phyloP scores from a whole-genome alignment of 169 alveolate genomes.

The Eimeria tenella region DNA sequence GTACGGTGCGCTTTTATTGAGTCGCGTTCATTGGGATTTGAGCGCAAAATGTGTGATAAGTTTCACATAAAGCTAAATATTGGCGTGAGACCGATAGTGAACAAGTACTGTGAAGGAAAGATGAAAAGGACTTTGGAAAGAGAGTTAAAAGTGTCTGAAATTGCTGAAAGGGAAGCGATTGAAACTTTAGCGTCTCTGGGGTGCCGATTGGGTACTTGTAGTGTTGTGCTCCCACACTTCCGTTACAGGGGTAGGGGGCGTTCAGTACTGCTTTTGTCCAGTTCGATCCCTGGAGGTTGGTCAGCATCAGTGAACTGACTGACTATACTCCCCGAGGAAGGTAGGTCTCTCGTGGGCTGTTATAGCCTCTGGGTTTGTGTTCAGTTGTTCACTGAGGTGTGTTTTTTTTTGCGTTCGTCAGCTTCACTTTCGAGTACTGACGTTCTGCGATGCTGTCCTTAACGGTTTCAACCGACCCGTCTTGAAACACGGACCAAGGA shows the following conservation, averaged over 20 bases:
- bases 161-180: constrained; percentile 92
- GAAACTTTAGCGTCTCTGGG: constrained; percentile 82
- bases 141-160: constrained; percentile 93
- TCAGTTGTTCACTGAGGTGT: not conserved
- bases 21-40: constrained; percentile 89
- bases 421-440: not conserved
- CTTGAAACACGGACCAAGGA: constrained; percentile 97
- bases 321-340: not conserved
- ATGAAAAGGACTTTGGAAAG: constrained; percentile 95
- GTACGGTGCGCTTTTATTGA: constrained; percentile 72
- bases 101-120: constrained; percentile 96
- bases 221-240: not conserved
- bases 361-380: not conserved
- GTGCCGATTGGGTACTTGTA: not conserved
- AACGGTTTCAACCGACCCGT: constrained; percentile 86
- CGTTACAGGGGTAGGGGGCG: not conserved
- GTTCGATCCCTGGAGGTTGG: not conserved
- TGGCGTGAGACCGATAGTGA: constrained; percentile 95
- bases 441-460: constrained; percentile 45
- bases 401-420: not conserved
- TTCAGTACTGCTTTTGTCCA: not conserved
- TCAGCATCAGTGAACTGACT: constrained; percentile 2
- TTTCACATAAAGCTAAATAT: constrained; percentile 93
- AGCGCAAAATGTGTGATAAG: constrained; percentile 92
- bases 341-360: constrained; percentile 3